Evolutionary conservation across 2,329 filamentous ascomycete genomes (phyloP).

Genomic region (Dothistroma septosporum): DNA sequence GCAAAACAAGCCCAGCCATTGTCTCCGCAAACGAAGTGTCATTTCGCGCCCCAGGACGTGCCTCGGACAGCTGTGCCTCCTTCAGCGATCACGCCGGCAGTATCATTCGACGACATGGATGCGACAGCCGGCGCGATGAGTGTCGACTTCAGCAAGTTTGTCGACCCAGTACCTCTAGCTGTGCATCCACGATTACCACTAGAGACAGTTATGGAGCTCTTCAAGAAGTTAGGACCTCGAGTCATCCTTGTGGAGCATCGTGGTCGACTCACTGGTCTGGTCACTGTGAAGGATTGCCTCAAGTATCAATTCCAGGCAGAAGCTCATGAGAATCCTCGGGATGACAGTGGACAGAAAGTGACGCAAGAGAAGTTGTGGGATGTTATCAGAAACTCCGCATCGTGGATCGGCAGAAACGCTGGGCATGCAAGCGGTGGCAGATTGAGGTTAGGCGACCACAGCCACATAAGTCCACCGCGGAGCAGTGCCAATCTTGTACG

Average conservation of each 20-base stretch:
- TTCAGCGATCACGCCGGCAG: constrained; percentile 33
- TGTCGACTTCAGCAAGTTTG: constrained; percentile 80
- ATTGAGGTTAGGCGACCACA: constrained; percentile 22
- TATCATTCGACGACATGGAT: constrained; percentile 57
- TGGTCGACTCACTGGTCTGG: constrained; percentile 74
- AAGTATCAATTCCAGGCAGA: constrained; percentile 98
- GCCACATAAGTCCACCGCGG: constrained; percentile 7
- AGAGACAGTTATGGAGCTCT: constrained; percentile 97
- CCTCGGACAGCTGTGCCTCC: constrained; percentile 29
- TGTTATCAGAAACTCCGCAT: constrained; percentile 26
- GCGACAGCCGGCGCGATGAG: constrained; percentile 53
- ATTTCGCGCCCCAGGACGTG: constrained; percentile 54
- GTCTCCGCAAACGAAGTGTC: constrained; percentile 66
- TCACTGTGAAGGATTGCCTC: constrained; percentile 94
- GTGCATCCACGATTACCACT: constrained; percentile 87
- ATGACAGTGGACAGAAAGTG: constrained; percentile 53
- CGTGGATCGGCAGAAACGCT: constrained; percentile 28
- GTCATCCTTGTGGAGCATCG: constrained; percentile 91
- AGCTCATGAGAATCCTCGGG: constrained; percentile 68
- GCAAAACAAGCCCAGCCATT: constrained; percentile 65
- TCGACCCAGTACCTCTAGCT: constrained; percentile 83
- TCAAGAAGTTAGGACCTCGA: constrained; percentile 93
- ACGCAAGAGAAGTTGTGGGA: constrained; percentile 64
- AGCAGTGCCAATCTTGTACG: constrained; percentile 7
- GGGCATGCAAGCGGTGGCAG: constrained; percentile 21